Conservation (phyloP, 441 rosid genomes). For the Populus hybrid region DNA sequence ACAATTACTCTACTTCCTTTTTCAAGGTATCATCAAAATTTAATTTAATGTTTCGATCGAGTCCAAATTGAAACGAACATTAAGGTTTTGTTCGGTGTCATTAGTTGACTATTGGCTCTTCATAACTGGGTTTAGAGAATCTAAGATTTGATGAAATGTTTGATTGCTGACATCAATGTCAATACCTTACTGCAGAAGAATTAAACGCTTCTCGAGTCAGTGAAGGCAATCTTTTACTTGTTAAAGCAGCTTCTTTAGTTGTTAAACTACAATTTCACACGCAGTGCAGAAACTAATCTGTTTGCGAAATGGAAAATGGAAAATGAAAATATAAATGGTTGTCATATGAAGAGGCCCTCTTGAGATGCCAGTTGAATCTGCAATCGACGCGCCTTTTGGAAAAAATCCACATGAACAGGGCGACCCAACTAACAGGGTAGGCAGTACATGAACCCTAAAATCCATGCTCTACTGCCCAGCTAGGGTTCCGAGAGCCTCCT, state of each 20-base stretch:
- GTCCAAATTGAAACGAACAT: too few species aligned
- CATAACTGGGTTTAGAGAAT: too few species aligned
- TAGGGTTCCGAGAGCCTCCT: constrained; percentile 65
- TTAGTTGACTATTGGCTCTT: too few species aligned
- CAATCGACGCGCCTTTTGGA: not conserved
- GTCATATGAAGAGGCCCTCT: not conserved
- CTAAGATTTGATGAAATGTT: too few species aligned
- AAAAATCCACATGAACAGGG: not conserved
- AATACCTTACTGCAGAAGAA: too few species aligned
- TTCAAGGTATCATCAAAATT: too few species aligned
- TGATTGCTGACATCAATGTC: too few species aligned
- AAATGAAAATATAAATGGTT: not conserved
- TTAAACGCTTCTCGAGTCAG: not conserved
- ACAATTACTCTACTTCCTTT: too few species aligned
- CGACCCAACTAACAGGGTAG: not conserved
- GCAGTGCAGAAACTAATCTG: not conserved
- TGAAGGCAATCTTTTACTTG: not conserved
- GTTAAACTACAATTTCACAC: not conserved
- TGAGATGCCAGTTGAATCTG: not conserved
- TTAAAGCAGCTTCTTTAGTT: not conserved
- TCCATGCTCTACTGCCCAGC: constrained; percentile 45
- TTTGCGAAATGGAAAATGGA: not conserved
- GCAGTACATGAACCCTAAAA: not conserved
- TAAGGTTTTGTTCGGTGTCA: too few species aligned
- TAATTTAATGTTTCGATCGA: too few species aligned